phyloP scores from a whole-genome alignment of 1,284 basidiomycete genomes.

The Sutorius eximius region DNA sequence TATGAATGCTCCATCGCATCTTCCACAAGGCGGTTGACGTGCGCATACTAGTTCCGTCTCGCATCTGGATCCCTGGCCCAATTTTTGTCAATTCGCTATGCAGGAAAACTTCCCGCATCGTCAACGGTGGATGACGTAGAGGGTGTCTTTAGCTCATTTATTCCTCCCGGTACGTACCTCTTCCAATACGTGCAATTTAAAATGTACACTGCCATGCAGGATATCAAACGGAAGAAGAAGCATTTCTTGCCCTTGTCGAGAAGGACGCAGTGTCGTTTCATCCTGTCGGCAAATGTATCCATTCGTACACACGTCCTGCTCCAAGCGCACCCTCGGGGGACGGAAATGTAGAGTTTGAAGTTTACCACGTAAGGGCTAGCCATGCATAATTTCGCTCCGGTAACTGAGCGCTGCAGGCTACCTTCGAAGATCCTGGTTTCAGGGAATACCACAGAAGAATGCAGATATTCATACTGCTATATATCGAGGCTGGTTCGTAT shows the following conservation, averaged over 20 bases:
- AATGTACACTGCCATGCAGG: constrained; percentile 38
- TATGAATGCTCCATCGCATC: constrained; percentile 40
- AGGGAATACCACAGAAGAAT: constrained; percentile 90
- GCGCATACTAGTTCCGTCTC: constrained; percentile 64
- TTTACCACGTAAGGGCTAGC: constrained; percentile 71
- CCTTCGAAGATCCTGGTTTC: constrained; percentile 88
- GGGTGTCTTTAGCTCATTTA: constrained; percentile 73
- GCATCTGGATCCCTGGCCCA: constrained; percentile 84
- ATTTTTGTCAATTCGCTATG: constrained; percentile 70
- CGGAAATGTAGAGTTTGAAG: constrained; percentile 75
- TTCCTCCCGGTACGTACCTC: constrained; percentile 62
- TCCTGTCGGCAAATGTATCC: constrained; percentile 76
- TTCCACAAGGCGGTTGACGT: constrained; percentile 8
- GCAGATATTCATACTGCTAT: constrained; percentile 93
- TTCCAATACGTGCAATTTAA: neutral
- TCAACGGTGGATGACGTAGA: constrained; percentile 90
- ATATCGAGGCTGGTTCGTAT: constrained; percentile 94
- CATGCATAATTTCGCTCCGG: constrained; percentile 1
- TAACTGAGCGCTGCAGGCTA: constrained; percentile 50
- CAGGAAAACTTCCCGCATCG: constrained; percentile 64
- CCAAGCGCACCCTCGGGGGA: constrained; percentile 36
- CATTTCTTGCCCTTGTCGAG: constrained; percentile 70
- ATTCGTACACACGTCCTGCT: constrained; percentile 67
- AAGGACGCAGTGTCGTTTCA: constrained; percentile 72
- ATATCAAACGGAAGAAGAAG: constrained; percentile 64